phyloP scores from a whole-genome alignment of 2,329 filamentous ascomycete genomes.

The Zalaria obscura region DNA sequence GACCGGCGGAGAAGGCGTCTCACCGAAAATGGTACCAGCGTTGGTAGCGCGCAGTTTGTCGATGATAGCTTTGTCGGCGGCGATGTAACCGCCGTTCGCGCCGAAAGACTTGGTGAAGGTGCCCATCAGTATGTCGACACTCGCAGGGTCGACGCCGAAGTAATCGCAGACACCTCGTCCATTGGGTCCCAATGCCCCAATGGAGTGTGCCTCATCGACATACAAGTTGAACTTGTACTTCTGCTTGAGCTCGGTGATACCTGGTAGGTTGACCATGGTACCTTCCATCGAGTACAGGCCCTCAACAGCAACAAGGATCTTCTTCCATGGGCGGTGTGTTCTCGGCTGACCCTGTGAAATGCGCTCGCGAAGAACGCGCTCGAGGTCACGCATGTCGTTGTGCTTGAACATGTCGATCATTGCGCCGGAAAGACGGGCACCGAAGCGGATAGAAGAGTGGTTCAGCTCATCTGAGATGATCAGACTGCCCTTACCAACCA shows the following conservation, averaged over 20 bases:
- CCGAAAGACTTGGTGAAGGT: slow-evolving; percentile 97
- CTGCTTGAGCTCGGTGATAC: slow-evolving; percentile 71
- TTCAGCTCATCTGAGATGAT: slow-evolving; percentile 96
- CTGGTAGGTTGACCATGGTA: slow-evolving; percentile 95
- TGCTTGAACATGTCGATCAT: slow-evolving; percentile 96
- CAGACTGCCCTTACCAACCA: slow-evolving; percentile 84
- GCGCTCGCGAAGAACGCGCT: slow-evolving; percentile 72
- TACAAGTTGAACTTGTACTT: slow-evolving; percentile 97
- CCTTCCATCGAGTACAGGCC: slow-evolving; percentile 99
- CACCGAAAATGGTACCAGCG: slow-evolving; percentile 72
- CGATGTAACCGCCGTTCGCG: slow-evolving; percentile 92
- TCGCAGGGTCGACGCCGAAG: slow-evolving; percentile 74
- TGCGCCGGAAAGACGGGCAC: slow-evolving; percentile 82
- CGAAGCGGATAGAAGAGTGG: slow-evolving; percentile 93
- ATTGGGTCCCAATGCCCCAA: slow-evolving; percentile 77
- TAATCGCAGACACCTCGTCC: slow-evolving; percentile 96
- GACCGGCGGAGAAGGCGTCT: slow-evolving; percentile 76
- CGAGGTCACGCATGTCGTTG: slow-evolving; percentile 84
- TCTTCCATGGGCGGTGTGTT: slow-evolving; percentile 98
- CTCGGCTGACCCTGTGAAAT: slow-evolving; percentile 95
- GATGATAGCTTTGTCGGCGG: slow-evolving; percentile 77
- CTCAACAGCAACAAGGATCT: slow-evolving; percentile 92
- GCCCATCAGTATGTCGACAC: slow-evolving; percentile 95
- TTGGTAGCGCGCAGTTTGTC: slow-evolving; percentile 82
- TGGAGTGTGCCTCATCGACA: slow-evolving; percentile 90